Conservation (phyloP, 164 flowering plant genomes). For the Saururus chinensis region DNA sequence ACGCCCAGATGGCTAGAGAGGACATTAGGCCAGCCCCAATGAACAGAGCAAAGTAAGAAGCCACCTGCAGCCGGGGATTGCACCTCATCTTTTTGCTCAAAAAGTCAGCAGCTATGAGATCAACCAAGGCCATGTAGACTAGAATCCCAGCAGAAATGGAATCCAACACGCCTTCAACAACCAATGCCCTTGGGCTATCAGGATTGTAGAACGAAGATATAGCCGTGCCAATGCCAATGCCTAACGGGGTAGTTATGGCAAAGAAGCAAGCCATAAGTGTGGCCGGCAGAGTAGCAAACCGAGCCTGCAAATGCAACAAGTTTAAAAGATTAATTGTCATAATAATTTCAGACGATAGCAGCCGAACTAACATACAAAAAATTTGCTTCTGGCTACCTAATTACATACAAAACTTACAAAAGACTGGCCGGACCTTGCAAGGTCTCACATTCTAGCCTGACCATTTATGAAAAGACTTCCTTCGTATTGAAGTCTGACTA, state of each 20-base stretch:
- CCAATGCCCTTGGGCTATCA: slow-evolving; percentile 55
- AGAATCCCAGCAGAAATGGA: slow-evolving; percentile 82
- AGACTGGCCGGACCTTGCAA: too few species aligned
- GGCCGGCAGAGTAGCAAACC: slow-evolving; percentile 33
- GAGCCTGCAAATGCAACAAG: slow-evolving; percentile 26
- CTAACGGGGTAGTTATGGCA: slow-evolving; percentile 75
- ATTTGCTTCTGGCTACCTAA: neutral
- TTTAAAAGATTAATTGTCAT: too few species aligned
- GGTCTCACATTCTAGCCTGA: too few species aligned
- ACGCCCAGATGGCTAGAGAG: slow-evolving; percentile 80
- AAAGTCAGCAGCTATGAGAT: slow-evolving; percentile 89
- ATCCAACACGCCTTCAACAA: slow-evolving; percentile 66
- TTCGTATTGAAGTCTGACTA: too few species aligned
- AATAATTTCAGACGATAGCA: too few species aligned
- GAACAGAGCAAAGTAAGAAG: slow-evolving; percentile 63
- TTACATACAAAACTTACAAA: too few species aligned
- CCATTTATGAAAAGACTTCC: too few species aligned
- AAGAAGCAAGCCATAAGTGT: slow-evolving; percentile 81
- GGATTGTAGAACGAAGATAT: slow-evolving; percentile 64
- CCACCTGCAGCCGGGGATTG: slow-evolving; percentile 59
- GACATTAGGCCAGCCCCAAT: slow-evolving; percentile 80
- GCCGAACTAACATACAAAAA: neutral
- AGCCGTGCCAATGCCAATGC: slow-evolving; percentile 51
- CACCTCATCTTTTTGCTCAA: slow-evolving; percentile 88
- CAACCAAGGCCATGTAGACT: slow-evolving; percentile 90